Evolutionary conservation across 768 basidiomycete genomes (phyloP).

Genomic region (Pulveroboletus frians): DNA sequence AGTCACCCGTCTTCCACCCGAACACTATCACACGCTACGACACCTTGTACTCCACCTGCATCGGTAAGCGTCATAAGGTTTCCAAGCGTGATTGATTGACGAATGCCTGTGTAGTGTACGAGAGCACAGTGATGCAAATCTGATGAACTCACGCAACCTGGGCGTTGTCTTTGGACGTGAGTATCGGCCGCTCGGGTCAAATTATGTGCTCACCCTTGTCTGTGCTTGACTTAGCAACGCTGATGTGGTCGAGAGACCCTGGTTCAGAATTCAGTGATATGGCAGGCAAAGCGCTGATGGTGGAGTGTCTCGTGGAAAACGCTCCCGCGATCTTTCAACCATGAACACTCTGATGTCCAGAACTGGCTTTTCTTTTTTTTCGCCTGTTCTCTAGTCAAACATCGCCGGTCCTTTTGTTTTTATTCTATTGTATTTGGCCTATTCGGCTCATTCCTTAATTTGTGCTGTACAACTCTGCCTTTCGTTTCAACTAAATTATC

Average conservation of each 20-base stretch:
- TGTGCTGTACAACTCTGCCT: slow-evolving; percentile 10
- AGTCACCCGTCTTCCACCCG: slow-evolving; percentile 72
- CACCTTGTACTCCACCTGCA: slow-evolving; percentile 84
- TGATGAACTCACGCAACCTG: slow-evolving; percentile 92
- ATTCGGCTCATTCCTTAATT: slow-evolving; percentile 9
- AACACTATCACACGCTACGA: slow-evolving; percentile 83
- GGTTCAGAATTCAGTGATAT: slow-evolving; percentile 93
- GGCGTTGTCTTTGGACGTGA: slow-evolving; percentile 98
- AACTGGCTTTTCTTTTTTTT: background rate
- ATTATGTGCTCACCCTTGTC: background rate
- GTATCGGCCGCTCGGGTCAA: slow-evolving; percentile 26
- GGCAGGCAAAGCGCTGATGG: slow-evolving; percentile 88
- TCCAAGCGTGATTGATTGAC: background rate
- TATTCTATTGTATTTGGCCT: slow-evolving; percentile 28
- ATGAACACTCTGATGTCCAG: background rate
- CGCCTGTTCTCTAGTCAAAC: background rate
- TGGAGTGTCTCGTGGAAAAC: slow-evolving; percentile 95
- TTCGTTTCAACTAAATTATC: slow-evolving; percentile 18
- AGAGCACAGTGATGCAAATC: slow-evolving; percentile 63
- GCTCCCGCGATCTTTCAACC: slow-evolving; percentile 50
- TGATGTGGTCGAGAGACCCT: slow-evolving; percentile 86
- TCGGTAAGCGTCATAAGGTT: slow-evolving; percentile 43
- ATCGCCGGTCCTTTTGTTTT: background rate
- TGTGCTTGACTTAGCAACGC: slow-evolving; percentile 57
- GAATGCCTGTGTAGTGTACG: slow-evolving; percentile 42